A percentile compares a stretch with the other conserved stretches of the same genome.
Evolutionary conservation across 2,329 filamentous ascomycete genomes (phyloP).

Genomic region (Orbilia ellipsospora): DNA sequence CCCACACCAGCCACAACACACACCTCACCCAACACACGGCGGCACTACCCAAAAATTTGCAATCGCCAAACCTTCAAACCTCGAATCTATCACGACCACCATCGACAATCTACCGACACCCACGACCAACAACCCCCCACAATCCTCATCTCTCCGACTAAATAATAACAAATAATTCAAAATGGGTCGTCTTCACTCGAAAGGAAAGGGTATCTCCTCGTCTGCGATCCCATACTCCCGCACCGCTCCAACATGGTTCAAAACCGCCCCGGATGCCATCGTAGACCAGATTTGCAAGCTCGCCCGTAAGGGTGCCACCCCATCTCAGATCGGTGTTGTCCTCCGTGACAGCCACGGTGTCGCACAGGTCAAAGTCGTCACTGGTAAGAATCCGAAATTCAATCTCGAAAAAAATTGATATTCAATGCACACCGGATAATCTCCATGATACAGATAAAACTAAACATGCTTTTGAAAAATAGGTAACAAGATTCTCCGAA

Average conservation of each 20-base stretch:
- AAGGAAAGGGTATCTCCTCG: conserved; percentile 98
- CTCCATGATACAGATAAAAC: background rate
- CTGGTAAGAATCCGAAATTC: conserved; percentile 73
- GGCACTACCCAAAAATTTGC: conserved; percentile 47
- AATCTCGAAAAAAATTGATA: conserved; percentile 6
- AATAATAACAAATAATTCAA: conserved; percentile 29
- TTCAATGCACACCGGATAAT: background rate
- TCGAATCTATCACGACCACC: conserved; percentile 17
- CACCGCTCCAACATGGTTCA: conserved; percentile 90
- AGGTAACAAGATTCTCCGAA: conserved; percentile 99
- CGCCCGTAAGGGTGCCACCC: conserved; percentile 97
- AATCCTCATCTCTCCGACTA: background rate
- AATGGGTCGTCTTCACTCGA: conserved; percentile 73
- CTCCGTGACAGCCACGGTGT: conserved; percentile 98
- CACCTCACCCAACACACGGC: background rate
- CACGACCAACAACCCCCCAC: background rate
- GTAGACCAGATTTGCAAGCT: conserved; percentile 99
- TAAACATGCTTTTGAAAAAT: conserved; percentile 52
- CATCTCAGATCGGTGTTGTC: conserved; percentile 98
- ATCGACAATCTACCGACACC: conserved; percentile 32
- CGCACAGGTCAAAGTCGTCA: conserved; percentile 97
- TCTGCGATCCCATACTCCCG: conserved; percentile 98
- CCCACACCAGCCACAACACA: conserved; percentile 47
- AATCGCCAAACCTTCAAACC: conserved; percentile 19
- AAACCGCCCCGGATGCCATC: conserved; percentile 98